A percentile compares a stretch with the other conserved stretches of the same genome.
Conservation (phyloP, 306 rosid species). For the Trichosanthes truncata region DNA sequence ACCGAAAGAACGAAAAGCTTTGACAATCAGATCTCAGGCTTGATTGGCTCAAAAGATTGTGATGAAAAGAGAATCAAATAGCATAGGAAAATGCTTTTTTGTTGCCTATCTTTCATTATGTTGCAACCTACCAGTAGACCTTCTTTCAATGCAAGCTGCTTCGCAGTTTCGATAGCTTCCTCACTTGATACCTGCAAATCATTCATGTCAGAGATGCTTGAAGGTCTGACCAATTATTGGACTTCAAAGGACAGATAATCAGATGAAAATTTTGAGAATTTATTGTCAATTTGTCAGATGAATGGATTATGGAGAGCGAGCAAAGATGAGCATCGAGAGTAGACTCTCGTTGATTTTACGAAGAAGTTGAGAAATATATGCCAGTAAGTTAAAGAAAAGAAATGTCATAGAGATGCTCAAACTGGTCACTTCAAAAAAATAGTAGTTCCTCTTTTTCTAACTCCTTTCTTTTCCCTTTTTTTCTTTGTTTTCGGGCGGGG, state of each 20-base stretch:
- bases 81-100: neutral
- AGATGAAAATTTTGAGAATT: neutral
- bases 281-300: neutral
- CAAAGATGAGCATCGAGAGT: neutral
- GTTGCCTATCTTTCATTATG: neutral
- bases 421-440: neutral
- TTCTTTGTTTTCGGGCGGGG: neutral
- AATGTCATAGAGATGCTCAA: neutral
- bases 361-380: neutral
- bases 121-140: slow-evolving; percentile 38
- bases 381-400: neutral
- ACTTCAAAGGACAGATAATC: neutral
- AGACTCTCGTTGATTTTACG: neutral
- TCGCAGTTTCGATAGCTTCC: slow-evolving; percentile 82
- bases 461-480: neutral
- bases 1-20: neutral
- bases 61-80: neutral
- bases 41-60: neutral
- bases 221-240: neutral
- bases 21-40: neutral
- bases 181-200: slow-evolving; percentile 64
- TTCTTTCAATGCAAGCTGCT: slow-evolving; percentile 73
- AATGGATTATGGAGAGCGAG: neutral
- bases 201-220: neutral
- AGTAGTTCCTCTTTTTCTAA: neutral